Percentiles rank a stretch among this genome's conserved stretches.
Conservation (phyloP, 108 stramenopile genomes). For the Chaetoceros tenuissimus region DNA sequence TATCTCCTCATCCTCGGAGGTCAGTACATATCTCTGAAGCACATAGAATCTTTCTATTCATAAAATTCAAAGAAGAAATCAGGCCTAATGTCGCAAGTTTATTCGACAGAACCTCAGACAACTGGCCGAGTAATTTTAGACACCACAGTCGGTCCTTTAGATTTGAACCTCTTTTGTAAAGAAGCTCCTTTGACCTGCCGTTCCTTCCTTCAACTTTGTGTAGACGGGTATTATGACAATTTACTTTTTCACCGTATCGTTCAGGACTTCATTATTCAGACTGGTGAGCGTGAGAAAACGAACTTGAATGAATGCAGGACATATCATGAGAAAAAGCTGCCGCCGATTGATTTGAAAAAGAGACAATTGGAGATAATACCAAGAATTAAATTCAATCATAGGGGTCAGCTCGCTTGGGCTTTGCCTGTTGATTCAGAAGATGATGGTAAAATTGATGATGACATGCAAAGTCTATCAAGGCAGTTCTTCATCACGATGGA, state of each 20-base stretch:
- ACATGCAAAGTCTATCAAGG: slow-evolving; percentile 51
- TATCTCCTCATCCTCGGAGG: no score
- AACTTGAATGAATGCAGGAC: slow-evolving; percentile 4
- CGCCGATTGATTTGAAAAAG: slow-evolving; percentile 33
- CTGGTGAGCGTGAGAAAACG: slow-evolving; percentile 35
- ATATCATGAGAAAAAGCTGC: slow-evolving; percentile 4
- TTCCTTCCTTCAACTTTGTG: slow-evolving; percentile 85
- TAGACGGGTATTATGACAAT: slow-evolving; percentile 80
- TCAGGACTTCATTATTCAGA: slow-evolving; percentile 85
- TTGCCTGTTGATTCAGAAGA: slow-evolving; percentile 25
- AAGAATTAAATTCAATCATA: slow-evolving; percentile 86
- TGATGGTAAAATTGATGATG: slow-evolving; percentile 8
- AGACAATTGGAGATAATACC: slow-evolving; percentile 78
- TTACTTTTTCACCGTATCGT: slow-evolving; percentile 83
- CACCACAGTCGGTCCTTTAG: slow-evolving; percentile 90
- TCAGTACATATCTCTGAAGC: no score
- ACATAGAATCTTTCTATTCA: no score
- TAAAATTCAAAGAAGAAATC: no score
- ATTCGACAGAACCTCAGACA: slow-evolving; percentile 88
- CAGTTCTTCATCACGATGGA: slow-evolving; percentile 97
- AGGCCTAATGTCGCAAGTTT: slow-evolving; percentile 86
- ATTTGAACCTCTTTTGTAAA: slow-evolving; percentile 84
- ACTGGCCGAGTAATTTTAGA: slow-evolving; percentile 78
- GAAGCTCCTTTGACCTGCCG: slow-evolving; percentile 85
- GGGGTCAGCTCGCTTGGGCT: slow-evolving; percentile 93